A percentile compares a stretch with the other conserved stretches of the same genome.
Conservation (phyloP, 2,329 filamentous ascomycete genomes). For the Cytospora leucostoma region DNA sequence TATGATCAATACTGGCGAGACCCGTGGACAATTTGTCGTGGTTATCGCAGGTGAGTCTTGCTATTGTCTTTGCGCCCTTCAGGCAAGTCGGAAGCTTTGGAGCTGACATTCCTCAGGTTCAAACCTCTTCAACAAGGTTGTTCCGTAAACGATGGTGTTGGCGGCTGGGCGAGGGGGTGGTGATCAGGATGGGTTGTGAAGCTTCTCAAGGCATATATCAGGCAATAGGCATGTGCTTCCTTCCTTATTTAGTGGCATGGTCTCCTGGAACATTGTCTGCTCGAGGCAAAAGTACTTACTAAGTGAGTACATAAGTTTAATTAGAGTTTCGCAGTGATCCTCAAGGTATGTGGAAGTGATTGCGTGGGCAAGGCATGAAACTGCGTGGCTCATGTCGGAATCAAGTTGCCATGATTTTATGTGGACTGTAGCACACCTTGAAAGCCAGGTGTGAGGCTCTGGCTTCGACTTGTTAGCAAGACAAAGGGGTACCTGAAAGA, state of each 20-base stretch:
- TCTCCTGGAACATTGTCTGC: background rate
- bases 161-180: background rate
- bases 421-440: no score
- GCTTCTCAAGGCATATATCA: background rate
- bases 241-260: no score
- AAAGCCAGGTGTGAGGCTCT: no score
- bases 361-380: background rate
- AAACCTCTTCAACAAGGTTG: background rate
- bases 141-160: background rate
- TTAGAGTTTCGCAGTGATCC: background rate
- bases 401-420: no score
- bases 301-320: no score
- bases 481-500: no score
- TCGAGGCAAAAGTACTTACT: background rate
- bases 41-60: constrained; percentile 13
- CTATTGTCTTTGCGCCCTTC: no score
- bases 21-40: constrained; percentile 5
- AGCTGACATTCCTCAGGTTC: background rate
- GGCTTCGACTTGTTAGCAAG: no score
- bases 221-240: background rate
- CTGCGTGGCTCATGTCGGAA: background rate
- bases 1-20: constrained; percentile 8
- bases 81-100: background rate
- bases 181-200: background rate
- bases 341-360: background rate